phyloP scores from a whole-genome alignment of 805 yeast species.

The Torulaspora maleeae region DNA sequence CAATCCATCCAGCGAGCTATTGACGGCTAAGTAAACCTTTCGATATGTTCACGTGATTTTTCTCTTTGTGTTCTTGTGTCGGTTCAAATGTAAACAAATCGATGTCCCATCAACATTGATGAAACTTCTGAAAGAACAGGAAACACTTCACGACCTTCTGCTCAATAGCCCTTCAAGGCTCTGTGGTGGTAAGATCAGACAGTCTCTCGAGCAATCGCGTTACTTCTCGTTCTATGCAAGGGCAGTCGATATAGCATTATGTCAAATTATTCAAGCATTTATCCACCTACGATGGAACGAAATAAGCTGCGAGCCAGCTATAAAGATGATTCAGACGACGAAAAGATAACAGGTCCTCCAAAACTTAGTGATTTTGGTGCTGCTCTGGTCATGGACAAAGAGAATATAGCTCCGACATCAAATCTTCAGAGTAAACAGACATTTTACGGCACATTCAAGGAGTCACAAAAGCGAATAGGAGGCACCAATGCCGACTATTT shows the following conservation, averaged over 20 bases:
- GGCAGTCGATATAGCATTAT: slow-evolving; percentile 3
- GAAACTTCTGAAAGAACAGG: not conserved
- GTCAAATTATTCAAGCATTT: slow-evolving; percentile 10
- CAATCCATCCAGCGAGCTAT: not conserved
- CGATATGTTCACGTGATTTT: not conserved
- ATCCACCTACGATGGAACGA: slow-evolving; percentile 11
- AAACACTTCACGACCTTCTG: too few relatives aligned
- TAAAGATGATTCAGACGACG: slow-evolving; percentile 27
- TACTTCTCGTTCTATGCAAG: not conserved
- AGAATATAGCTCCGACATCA: slow-evolving; percentile 7
- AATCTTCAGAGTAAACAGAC: slow-evolving; percentile 1
- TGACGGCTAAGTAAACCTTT: too few relatives aligned
- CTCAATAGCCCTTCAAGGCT: not conserved
- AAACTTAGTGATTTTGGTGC: slow-evolving; percentile 33
- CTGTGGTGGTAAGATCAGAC: not conserved
- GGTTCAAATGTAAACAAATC: slow-evolving; percentile 1
- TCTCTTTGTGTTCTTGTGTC: not conserved
- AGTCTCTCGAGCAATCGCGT: not conserved
- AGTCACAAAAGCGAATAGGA: slow-evolving; percentile 1
- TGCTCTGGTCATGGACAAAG: slow-evolving; percentile 26
- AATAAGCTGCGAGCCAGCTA: slow-evolving; percentile 3
- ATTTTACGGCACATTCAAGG: not conserved
- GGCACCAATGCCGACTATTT: slow-evolving; percentile 5
- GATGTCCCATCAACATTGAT: slow-evolving; percentile 4
- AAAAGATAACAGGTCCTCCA: slow-evolving; percentile 28